Conservation (phyloP, 2,329 filamentous ascomycete genomes). For the Fusarium mangiferae region DNA sequence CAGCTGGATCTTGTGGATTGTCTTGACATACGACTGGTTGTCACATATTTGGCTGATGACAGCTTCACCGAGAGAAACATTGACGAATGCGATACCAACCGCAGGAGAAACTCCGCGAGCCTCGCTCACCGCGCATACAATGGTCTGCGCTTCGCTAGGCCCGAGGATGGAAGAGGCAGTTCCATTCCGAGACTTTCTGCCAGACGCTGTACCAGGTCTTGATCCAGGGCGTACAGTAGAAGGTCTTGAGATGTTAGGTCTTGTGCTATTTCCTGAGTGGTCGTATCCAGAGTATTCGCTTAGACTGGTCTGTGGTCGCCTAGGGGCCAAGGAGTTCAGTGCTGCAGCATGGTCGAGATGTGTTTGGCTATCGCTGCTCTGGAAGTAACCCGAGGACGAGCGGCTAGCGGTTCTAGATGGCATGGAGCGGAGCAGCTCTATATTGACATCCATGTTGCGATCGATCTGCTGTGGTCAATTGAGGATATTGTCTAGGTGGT, state of each 20-base stretch:
- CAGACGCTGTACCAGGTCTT: constrained; percentile 54
- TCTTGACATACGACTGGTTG: constrained; percentile 89
- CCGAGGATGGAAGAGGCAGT: constrained; percentile 54
- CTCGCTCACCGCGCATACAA: constrained; percentile 90
- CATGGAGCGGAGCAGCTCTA: constrained; percentile 10
- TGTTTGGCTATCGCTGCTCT: constrained; percentile 1
- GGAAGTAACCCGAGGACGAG: constrained; percentile 42
- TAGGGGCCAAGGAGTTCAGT: neutral
- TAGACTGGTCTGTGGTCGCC: constrained; percentile 12
- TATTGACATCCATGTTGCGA: neutral
- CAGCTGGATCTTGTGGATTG: constrained; percentile 85
- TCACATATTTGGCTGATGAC: constrained; percentile 92
- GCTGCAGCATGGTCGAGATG: neutral
- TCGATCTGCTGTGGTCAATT: neutral
- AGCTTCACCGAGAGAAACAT: constrained; percentile 84
- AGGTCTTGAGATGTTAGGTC: constrained; percentile 31
- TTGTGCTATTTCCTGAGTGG: constrained; percentile 24
- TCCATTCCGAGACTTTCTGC: constrained; percentile 57
- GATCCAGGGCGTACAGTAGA: constrained; percentile 37
- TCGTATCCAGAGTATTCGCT: constrained; percentile 15
- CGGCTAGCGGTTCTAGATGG: constrained; percentile 13
- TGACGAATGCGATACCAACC: constrained; percentile 87
- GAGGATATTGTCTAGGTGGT: neutral
- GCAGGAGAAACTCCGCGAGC: constrained; percentile 87
- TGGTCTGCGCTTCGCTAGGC: constrained; percentile 68